These are phyloP conservation scores for Barnettozyma hawaiiensis DNA, from an alignment of 1,139 yeast species.

Conservation along the genomic window DNA sequence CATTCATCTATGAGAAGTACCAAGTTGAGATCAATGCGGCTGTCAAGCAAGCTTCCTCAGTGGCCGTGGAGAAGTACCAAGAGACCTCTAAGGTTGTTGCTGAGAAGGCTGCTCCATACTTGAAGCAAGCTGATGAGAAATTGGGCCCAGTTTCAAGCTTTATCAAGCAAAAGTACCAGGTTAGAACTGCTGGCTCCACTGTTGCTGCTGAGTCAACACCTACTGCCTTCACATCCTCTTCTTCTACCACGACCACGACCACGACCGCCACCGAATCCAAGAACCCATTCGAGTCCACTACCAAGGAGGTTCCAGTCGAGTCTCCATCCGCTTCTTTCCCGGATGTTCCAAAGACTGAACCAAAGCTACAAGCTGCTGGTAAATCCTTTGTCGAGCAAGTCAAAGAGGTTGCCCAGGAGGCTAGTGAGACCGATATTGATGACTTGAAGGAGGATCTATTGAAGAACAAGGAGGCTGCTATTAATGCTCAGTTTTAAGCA, in stretches of 20 bases:
- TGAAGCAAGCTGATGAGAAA: slow-evolving; percentile 43
- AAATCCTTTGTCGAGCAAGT: slow-evolving; percentile 15
- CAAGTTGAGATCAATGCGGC: slow-evolving; percentile 78
- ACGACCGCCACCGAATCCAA: too few species aligned
- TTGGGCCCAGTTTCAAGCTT: slow-evolving; percentile 60
- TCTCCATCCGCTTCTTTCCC: slow-evolving; percentile 36
- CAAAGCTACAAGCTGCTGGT: slow-evolving; percentile 11
- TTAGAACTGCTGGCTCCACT: slow-evolving; percentile 69
- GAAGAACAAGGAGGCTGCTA: slow-evolving; percentile 25
- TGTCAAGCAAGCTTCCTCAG: slow-evolving; percentile 49
- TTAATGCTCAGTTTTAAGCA: slow-evolving; percentile 16
- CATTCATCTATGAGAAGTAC: slow-evolving; percentile 68
- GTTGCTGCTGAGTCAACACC: slow-evolving; percentile 43
- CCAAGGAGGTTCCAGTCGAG: slow-evolving; percentile 5
- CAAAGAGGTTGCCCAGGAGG: slow-evolving; percentile 14
- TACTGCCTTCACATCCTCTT: slow-evolving; percentile 29
- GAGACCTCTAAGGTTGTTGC: slow-evolving; percentile 48
- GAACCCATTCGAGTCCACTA: slow-evolving; percentile 13
- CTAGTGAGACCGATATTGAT: slow-evolving; percentile 20
- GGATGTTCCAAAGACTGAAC: slow-evolving; percentile 35
- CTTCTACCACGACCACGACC: slow-evolving; percentile 22
- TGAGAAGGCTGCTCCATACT: slow-evolving; percentile 44
- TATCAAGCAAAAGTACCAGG: slow-evolving; percentile 50
- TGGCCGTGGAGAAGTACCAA: slow-evolving; percentile 51
- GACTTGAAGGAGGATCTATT: slow-evolving; percentile 29